Conservation (phyloP, 2,329 filamentous ascomycete genomes). For the Cercospora sesami region DNA sequence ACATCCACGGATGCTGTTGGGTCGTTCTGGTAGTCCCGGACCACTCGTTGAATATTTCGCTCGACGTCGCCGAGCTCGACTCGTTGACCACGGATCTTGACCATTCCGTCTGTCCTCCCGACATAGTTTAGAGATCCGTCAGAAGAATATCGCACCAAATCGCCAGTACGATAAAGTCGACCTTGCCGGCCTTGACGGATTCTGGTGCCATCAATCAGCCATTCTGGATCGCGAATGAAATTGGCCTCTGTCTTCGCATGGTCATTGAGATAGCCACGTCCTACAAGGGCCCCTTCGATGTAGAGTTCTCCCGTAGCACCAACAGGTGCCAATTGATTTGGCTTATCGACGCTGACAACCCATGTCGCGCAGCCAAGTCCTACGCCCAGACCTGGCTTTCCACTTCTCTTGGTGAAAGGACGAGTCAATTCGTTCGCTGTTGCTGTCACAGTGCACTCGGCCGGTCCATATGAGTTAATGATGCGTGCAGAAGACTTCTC, state of each 20-base stretch:
- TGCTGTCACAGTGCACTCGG: conserved; percentile 34
- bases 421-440: conserved; percentile 6
- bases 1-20: background rate
- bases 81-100: conserved; percentile 74
- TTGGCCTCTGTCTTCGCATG: conserved; percentile 27
- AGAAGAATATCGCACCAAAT: conserved; percentile 41
- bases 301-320: conserved; percentile 45
- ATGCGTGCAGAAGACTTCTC: conserved; percentile 34
- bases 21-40: conserved; percentile 1
- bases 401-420: background rate
- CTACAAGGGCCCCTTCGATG: conserved; percentile 49
- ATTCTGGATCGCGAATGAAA: conserved; percentile 32
- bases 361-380: background rate
- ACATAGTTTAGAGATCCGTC: conserved; percentile 50
- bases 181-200: conserved; percentile 32
- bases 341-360: background rate
- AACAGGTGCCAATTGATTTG: conserved; percentile 11
- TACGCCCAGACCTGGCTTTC: background rate
- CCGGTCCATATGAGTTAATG: conserved; percentile 48
- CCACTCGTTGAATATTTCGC: background rate
- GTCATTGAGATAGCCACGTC: conserved; percentile 45
- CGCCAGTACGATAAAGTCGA: conserved; percentile 31
- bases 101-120: conserved; percentile 71
- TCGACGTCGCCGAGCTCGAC: conserved; percentile 74
- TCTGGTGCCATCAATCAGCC: background rate